Conservation (phyloP, 2,329 filamentous ascomycete species). For the Aspergillus intermedius region DNA sequence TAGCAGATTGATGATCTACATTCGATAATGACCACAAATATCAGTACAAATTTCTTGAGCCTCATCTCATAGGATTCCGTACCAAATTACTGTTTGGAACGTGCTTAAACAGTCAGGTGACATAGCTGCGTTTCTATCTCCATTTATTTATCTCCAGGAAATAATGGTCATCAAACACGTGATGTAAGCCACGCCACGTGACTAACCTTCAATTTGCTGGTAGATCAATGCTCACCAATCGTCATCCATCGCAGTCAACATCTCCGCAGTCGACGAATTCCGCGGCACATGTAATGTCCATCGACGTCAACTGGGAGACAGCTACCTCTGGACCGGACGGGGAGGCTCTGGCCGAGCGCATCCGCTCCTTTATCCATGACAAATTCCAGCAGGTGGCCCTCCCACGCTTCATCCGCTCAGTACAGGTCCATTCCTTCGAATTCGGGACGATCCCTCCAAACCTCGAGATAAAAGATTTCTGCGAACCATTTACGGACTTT, state of each 20-base stretch:
- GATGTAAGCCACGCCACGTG: no score
- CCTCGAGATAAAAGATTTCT: constrained; percentile 92
- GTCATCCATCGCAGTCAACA: not conserved
- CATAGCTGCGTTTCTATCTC: no score
- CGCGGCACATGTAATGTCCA: constrained; percentile 65
- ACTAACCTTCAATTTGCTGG: no score
- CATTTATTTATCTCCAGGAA: no score
- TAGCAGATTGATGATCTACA: no score
- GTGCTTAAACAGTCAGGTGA: no score
- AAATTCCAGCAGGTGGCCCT: constrained; percentile 89
- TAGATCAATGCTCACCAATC: not conserved
- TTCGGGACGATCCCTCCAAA: constrained; percentile 79
- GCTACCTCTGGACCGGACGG: constrained; percentile 87
- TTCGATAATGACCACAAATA: no score
- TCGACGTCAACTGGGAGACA: constrained; percentile 94
- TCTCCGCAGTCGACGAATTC: not conserved
- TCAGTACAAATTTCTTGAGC: no score
- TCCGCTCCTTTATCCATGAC: constrained; percentile 89
- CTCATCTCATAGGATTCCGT: no score
- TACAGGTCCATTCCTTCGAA: constrained; percentile 88
- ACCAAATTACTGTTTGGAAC: no score
- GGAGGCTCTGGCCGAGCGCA: constrained; percentile 71
- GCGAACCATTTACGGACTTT: constrained; percentile 90
- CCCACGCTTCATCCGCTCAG: constrained; percentile 93
- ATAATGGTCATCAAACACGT: no score